Conservation (phyloP, 352 stramenopile genomes). For the Poterioochromonas sp. region DNA sequence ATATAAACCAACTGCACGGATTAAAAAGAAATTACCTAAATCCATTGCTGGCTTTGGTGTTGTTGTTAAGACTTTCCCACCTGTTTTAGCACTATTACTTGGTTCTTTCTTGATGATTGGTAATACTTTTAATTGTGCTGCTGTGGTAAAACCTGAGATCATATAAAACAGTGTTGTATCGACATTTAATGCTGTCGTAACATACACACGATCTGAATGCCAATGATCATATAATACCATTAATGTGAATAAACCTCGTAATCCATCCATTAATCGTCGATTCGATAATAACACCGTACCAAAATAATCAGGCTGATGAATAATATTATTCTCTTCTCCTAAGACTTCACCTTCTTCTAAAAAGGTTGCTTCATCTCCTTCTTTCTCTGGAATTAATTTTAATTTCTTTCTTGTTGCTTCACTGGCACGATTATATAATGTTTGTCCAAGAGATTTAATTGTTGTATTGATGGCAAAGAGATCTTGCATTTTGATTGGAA, state of each 20-base stretch:
- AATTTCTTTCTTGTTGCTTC: background rate
- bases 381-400: slow-evolving; percentile 2
- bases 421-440: background rate
- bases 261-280: background rate
- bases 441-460: background rate
- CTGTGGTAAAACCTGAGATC: background rate
- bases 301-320: background rate
- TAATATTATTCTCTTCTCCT: background rate
- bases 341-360: background rate
- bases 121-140: background rate
- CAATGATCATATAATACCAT: slow-evolving; percentile 13
- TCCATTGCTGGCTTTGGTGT: background rate
- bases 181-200: background rate
- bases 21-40: background rate
- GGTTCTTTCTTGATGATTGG: background rate
- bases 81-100: too few species aligned
- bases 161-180: background rate
- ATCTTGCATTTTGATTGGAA: background rate
- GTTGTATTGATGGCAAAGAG: background rate
- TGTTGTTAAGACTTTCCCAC: background rate
- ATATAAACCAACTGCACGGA: background rate
- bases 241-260: background rate
- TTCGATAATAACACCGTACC: background rate
- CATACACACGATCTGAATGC: background rate
- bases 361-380: background rate